These are phyloP conservation scores for Cyberlindnera sargentensis DNA, from an alignment of 805 yeast species.

Conservation along the genomic window DNA sequence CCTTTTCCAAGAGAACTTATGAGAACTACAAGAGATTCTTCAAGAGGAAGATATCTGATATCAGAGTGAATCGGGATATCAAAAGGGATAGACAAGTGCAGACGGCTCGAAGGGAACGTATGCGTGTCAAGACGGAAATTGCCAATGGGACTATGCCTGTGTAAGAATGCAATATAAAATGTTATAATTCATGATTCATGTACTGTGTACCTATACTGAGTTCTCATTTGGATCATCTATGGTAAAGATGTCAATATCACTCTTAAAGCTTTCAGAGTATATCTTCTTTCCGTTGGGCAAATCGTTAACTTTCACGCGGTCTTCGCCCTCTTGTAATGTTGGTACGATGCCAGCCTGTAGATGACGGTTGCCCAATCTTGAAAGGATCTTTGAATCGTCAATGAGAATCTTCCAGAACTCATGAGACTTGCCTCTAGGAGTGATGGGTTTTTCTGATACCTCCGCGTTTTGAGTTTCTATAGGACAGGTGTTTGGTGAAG, in stretches of 20 bases:
- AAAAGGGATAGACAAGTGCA: slow-evolving; percentile 1
- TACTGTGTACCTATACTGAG: too few species aligned
- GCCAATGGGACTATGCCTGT: too few species aligned
- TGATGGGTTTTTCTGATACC: slow-evolving; percentile 7
- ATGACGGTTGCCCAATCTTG: slow-evolving; percentile 64
- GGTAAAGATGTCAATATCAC: slow-evolving; percentile 20
- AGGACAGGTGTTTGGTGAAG: not conserved
- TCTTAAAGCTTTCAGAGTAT: slow-evolving; percentile 19
- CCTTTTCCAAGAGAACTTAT: slow-evolving; percentile 10
- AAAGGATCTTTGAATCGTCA: slow-evolving; percentile 37
- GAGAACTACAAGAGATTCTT: slow-evolving; percentile 6
- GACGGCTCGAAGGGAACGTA: not conserved
- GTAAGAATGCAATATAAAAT: too few species aligned
- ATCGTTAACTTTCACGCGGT: slow-evolving; percentile 51
- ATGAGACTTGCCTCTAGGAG: slow-evolving; percentile 22
- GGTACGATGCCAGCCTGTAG: slow-evolving; percentile 45
- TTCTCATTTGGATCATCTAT: slow-evolving; percentile 20
- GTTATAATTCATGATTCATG: too few species aligned
- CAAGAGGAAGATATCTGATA: slow-evolving; percentile 5
- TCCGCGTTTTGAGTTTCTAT: not conserved
- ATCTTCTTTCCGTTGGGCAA: slow-evolving; percentile 47
- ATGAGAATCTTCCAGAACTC: slow-evolving; percentile 48
- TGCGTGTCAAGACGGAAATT: too few species aligned
- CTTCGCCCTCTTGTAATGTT: slow-evolving; percentile 42
- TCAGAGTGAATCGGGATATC: slow-evolving; percentile 7